Conservation (phyloP, 2,329 filamentous ascomycete genomes). For the Colletotrichum costaricense region DNA sequence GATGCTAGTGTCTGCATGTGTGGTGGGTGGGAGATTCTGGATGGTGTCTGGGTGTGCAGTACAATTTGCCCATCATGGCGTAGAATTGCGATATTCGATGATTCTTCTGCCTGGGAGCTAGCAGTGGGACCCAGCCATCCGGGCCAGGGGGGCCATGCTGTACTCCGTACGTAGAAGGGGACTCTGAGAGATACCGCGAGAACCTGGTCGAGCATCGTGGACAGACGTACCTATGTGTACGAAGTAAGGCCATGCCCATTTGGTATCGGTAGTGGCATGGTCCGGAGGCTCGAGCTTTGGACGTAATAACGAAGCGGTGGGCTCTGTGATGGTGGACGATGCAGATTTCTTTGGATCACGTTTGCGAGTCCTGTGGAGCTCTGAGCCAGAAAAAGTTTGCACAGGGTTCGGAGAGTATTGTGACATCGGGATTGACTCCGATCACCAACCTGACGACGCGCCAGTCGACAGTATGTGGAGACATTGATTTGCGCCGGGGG, state of each 20-base stretch:
- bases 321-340: background rate
- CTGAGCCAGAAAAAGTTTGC: conserved; percentile 29
- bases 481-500: conserved; percentile 35
- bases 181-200: background rate
- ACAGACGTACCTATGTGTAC: background rate
- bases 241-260: background rate
- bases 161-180: background rate
- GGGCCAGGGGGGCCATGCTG: background rate
- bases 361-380: conserved; percentile 11
- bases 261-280: background rate
- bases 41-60: background rate
- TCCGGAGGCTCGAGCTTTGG: background rate
- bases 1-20: background rate
- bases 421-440: conserved; percentile 30
- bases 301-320: background rate
- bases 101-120: background rate
- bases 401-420: conserved; percentile 21
- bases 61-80: conserved; percentile 30
- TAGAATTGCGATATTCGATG: conserved; percentile 32
- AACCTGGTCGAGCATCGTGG: background rate
- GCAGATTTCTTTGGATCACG: conserved; percentile 14
- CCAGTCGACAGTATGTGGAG: conserved; percentile 14
- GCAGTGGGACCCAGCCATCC: conserved; percentile 11
- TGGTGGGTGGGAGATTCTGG: background rate
- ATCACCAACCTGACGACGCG: conserved; percentile 16